Evolutionary conservation across 768 basidiomycete genomes (phyloP).

Genomic region (Kwoniella mangroviensis): DNA sequence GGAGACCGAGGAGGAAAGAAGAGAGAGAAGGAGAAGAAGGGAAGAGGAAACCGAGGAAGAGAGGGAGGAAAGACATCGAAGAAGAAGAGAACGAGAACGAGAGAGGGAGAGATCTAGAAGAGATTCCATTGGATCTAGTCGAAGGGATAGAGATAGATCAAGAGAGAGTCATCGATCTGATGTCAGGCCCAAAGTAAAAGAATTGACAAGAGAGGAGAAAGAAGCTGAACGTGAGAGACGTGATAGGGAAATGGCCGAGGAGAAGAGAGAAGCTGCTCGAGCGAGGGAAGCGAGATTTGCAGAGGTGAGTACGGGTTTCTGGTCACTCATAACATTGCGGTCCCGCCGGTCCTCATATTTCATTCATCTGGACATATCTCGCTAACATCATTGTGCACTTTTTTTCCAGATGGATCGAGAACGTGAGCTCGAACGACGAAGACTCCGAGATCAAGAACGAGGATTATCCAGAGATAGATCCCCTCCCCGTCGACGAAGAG

Average conservation of each 20-base stretch:
- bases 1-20: constrained; percentile 27
- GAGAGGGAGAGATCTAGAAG: constrained; percentile 59
- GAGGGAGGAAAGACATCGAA: constrained; percentile 30
- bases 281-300: constrained; percentile 30
- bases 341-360: too few relatives aligned
- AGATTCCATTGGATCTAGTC: constrained; percentile 16
- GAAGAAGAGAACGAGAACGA: constrained; percentile 28
- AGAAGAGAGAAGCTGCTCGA: constrained; percentile 41
- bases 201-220: constrained; percentile 51
- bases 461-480: constrained; percentile 21
- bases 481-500: constrained; percentile 37
- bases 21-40: constrained; percentile 18
- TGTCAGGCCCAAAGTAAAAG: constrained; percentile 22
- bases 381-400: too few relatives aligned
- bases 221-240: constrained; percentile 47
- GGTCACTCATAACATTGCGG: not conserved
- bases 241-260: constrained; percentile 50
- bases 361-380: too few relatives aligned
- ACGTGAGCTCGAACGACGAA: constrained; percentile 33
- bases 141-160: constrained; percentile 35
- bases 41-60: constrained; percentile 35
- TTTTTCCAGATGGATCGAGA: constrained; percentile 37
- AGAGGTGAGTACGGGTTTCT: constrained; percentile 17
- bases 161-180: constrained; percentile 38
- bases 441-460: constrained; percentile 14